Conservation (phyloP, 176 grass and related monocot genomes). For the Juncus effusus region DNA sequence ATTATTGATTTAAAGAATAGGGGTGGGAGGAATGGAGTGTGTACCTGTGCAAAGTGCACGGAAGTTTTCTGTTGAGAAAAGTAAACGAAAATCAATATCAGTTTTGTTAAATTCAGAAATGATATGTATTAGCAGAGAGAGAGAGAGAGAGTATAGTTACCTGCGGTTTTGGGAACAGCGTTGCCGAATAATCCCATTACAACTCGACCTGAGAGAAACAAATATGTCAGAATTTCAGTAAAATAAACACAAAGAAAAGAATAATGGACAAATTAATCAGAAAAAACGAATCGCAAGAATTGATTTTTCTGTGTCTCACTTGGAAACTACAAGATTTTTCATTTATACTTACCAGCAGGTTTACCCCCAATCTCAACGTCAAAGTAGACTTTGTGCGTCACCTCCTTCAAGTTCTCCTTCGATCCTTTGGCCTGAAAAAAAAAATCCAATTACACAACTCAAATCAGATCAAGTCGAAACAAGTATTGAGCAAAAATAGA, state of each 20-base stretch:
- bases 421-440: conserved; percentile 53
- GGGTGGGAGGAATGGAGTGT: neutral
- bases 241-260: too few relatives aligned
- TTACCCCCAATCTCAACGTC: conserved; percentile 86
- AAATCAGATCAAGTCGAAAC: neutral
- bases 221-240: conserved; percentile 26
- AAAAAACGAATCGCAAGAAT: neutral
- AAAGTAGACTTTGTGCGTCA: conserved; percentile 92
- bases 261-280: neutral
- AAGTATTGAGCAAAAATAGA: neutral
- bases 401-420: conserved; percentile 57
- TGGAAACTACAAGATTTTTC: too few relatives aligned
- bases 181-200: conserved; percentile 97
- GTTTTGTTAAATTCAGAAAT: neutral
- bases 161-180: conserved; percentile 90
- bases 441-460: neutral
- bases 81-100: neutral
- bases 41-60: conserved; percentile 93
- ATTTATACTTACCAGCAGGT: conserved; percentile 58
- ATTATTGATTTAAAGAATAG: neutral
- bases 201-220: conserved; percentile 55
- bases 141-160: conserved; percentile 31
- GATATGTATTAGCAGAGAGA: neutral
- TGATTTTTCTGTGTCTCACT: neutral
- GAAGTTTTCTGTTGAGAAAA: conserved; percentile 72